These are phyloP conservation scores for Hypocrella siamensis DNA, from an alignment of 2,329 filamentous ascomycete genomes.

Conservation along the genomic window DNA sequence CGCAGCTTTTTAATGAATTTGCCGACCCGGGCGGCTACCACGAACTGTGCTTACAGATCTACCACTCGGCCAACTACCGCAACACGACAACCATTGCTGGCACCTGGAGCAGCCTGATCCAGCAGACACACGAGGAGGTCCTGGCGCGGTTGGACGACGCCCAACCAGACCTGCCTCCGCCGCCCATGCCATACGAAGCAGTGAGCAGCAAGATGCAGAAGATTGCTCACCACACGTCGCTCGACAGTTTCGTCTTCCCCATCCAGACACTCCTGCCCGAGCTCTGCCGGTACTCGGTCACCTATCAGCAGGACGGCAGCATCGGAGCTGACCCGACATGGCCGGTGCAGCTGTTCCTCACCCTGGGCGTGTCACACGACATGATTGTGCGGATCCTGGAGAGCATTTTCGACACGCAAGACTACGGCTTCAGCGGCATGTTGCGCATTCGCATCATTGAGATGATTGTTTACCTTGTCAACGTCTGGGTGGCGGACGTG, in stretches of 20 bases:
- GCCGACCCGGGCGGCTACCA: constrained; percentile 86
- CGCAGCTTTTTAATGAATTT: constrained; percentile 78
- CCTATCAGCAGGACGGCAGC: constrained; percentile 40
- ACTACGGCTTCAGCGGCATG: constrained; percentile 39
- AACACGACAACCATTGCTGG: constrained; percentile 69
- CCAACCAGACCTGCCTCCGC: constrained; percentile 19
- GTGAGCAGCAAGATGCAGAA: constrained; percentile 48
- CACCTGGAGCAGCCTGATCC: constrained; percentile 74
- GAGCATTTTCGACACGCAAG: constrained; percentile 40
- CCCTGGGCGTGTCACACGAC: constrained; percentile 39
- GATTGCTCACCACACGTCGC: constrained; percentile 48
- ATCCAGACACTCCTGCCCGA: constrained; percentile 44
- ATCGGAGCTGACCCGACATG: constrained; percentile 41
- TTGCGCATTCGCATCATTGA: constrained; percentile 34
- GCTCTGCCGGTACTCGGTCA: constrained; percentile 45
- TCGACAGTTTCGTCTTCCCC: constrained; percentile 52
- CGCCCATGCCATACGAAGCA: constrained; percentile 50
- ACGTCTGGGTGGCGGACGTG: constrained; percentile 32
- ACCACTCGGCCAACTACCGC: constrained; percentile 80
- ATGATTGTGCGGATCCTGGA: constrained; percentile 41
- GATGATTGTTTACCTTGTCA: constrained; percentile 34
- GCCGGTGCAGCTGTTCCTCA: constrained; percentile 40
- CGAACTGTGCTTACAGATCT: constrained; percentile 85
- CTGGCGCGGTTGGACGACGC: constrained; percentile 28
- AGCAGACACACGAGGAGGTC: constrained; percentile 48